Evolutionary conservation across 75 land plant species (phyloP), one percentile per base, ranked within the genome.

Genomic region (Sequoia sempervirens): DNA sequence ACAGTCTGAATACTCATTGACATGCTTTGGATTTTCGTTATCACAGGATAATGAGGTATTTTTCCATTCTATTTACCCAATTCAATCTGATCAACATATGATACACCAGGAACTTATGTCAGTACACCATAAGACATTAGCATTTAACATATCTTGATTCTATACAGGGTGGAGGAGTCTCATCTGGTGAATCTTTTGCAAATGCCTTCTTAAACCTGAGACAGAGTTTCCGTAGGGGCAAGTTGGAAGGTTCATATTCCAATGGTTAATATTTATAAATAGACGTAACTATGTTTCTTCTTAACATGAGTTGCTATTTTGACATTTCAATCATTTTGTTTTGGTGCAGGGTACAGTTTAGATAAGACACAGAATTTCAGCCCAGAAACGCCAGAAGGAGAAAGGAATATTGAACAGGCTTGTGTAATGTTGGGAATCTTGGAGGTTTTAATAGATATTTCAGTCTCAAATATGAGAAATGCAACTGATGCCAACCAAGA

Each of bases 1-100:
- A 12, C 85, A 43, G 45, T 81, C 90, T 17, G 92, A 89, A 43
- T 82, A 76, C 82, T 80, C 92, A 54, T 82, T 83, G 94, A 37
- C 93, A 50, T 89, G 87, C 82, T 91, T 92, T 87, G 95, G 91
- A 14, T 96, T 96, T 79, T 90, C 94, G 20, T 91, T 95, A 87
- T 91, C 99, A 43, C 98, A 95, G 85, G 97, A 94, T 6, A 91
- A 89, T 85, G 96, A 95, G 93, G 97, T 96, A 95, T 50, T 75
- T 40, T 41, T 28, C 53, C 53, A 82, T 58, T 43, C 8, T 84
- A 37, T 84, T 38, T 5, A 82, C 41, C n/a, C 37, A 64, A 28
- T 37, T 64, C 38, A 11, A 12, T 37, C 14, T 11, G 5, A 52
- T 18, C 14, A 11, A 78, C 45, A 43, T 78, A 78, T 41, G 45